Evolutionary conservation across 2,329 filamentous ascomycete species (phyloP).

Genomic region (Hypoxylon sp.): DNA sequence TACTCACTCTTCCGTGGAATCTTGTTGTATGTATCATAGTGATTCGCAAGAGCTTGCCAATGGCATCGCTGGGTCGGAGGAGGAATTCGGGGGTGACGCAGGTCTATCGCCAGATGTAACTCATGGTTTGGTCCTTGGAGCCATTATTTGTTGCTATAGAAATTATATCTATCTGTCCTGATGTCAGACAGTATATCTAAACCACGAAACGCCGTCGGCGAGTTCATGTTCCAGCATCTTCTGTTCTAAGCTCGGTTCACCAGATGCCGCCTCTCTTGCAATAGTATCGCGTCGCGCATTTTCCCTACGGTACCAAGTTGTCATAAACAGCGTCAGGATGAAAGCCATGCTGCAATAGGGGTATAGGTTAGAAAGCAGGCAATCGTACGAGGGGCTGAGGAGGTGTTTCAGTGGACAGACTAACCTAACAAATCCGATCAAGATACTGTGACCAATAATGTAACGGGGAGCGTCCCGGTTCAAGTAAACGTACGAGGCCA

Average conservation of each 20-base stretch:
- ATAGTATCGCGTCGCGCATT: slow-evolving; percentile 52
- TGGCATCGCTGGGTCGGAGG: not conserved
- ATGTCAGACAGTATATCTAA: slow-evolving; percentile 51
- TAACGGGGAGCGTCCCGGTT: slow-evolving; percentile 57
- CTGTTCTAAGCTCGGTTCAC: slow-evolving; percentile 52
- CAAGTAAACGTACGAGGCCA: slow-evolving; percentile 65
- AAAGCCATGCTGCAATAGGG: slow-evolving; percentile 51
- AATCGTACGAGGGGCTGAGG: slow-evolving; percentile 2
- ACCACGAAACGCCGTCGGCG: slow-evolving; percentile 54
- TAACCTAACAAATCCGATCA: slow-evolving; percentile 49
- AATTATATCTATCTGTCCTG: slow-evolving; percentile 3
- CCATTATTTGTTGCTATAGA: slow-evolving; percentile 10
- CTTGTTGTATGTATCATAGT: slow-evolving; percentile 12
- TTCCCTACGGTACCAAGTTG: slow-evolving; percentile 52
- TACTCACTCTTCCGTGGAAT: not conserved
- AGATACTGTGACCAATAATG: slow-evolving; percentile 58
- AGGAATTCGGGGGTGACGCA: not conserved
- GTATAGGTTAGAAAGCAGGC: slow-evolving; percentile 4
- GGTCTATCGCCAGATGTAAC: slow-evolving; percentile 9
- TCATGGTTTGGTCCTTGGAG: slow-evolving; percentile 2
- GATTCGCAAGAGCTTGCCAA: slow-evolving; percentile 13
- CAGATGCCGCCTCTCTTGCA: slow-evolving; percentile 23
- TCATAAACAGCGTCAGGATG: slow-evolving; percentile 54
- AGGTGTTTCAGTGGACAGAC: slow-evolving; percentile 21
- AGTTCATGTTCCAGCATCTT: slow-evolving; percentile 52